Percentiles rank a stretch among this genome's conserved stretches.
These are phyloP conservation scores for Eleusine coracana DNA, from an alignment of 176 grass and related monocot species.

Conservation along the genomic window DNA sequence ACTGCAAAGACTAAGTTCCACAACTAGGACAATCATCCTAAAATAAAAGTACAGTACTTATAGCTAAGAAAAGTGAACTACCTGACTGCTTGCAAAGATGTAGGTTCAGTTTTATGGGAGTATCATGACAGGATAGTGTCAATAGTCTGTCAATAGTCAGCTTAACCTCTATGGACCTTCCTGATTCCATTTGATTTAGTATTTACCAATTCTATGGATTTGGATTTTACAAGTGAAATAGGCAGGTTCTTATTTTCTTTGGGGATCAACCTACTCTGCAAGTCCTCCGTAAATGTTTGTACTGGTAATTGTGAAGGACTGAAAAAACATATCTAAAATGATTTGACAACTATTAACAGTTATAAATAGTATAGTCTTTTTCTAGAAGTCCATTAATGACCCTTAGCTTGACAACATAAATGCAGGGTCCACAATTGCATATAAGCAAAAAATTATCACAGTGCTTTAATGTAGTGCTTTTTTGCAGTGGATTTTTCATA, in stretches of 20 bases:
- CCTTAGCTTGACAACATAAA: constrained; percentile 21
- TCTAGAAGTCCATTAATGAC: constrained; percentile 24
- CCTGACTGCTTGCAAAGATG: too few species aligned
- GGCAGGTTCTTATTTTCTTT: background rate
- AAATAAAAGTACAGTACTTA: constrained; percentile 1
- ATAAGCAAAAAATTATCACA: background rate
- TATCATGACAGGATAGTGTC: background rate
- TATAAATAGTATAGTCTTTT: constrained; percentile 15
- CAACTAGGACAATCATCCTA: constrained; percentile 21
- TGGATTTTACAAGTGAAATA: background rate
- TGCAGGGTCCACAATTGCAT: background rate
- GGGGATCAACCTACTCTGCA: constrained; percentile 11
- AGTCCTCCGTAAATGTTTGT: background rate
- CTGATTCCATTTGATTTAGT: constrained; percentile 21
- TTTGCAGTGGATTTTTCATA: background rate
- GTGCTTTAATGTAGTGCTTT: background rate
- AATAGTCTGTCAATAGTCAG: background rate
- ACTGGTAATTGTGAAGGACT: background rate
- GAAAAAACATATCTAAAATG: constrained; percentile 18
- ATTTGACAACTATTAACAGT: background rate
- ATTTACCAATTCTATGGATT: constrained; percentile 7
- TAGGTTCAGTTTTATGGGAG: background rate
- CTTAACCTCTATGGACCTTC: background rate
- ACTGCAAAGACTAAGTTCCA: background rate
- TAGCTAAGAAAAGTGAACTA: background rate